Percentiles rank a stretch among this genome's conserved stretches.
These are phyloP conservation scores for Leishmania braziliensis DNA, from an alignment of 208 protist species.

Conservation along the genomic window DNA sequence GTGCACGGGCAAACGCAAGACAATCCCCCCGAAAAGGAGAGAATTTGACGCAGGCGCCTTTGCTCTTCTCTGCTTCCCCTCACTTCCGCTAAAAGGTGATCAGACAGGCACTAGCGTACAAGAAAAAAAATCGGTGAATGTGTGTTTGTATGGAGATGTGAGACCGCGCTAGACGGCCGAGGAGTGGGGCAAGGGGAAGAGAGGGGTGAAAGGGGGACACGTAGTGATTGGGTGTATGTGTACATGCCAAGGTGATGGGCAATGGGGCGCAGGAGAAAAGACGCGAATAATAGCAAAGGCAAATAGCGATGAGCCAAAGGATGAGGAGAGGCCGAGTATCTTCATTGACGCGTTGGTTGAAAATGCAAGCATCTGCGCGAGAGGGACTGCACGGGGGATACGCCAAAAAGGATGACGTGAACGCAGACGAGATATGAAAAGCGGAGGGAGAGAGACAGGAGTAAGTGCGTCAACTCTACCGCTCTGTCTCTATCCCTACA, in stretches of 20 bases:
- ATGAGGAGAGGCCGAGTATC: neutral
- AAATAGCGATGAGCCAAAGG: neutral
- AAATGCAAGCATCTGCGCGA: neutral
- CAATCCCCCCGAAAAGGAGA: neutral
- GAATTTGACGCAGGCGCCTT: neutral
- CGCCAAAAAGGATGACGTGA: neutral
- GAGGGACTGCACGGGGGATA: neutral
- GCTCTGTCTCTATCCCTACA: neutral
- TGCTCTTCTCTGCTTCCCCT: neutral
- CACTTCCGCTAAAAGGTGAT: neutral
- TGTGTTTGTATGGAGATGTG: neutral
- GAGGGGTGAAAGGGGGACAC: neutral
- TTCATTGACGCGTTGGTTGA: neutral
- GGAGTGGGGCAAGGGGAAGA: neutral
- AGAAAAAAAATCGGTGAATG: slow-evolving; percentile 9
- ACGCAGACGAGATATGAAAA: neutral
- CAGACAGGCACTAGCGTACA: neutral
- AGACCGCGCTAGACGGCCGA: neutral
- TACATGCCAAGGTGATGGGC: neutral
- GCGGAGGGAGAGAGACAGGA: neutral
- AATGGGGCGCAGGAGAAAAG: neutral
- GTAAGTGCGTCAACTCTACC: neutral
- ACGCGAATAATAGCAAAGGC: neutral
- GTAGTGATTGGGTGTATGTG: neutral
- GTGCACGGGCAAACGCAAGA: slow-evolving; percentile 1